phyloP scores from a whole-genome alignment of 768 basidiomycete species.

The Russula sp. region DNA sequence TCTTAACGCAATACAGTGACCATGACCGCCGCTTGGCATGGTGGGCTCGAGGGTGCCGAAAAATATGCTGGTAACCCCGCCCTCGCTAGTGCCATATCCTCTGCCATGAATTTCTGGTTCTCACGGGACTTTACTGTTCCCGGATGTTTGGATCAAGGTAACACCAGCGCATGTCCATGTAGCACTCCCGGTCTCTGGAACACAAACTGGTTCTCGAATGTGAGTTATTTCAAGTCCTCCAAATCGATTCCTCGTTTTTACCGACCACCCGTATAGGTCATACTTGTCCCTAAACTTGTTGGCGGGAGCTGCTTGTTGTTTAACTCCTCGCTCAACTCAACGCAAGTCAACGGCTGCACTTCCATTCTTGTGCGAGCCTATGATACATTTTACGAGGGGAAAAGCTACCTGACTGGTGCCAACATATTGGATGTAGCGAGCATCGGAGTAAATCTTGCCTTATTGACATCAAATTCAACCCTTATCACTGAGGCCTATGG shows the following conservation, averaged over 20 bases:
- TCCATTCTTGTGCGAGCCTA: constrained; percentile 27
- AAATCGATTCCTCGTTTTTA: not conserved
- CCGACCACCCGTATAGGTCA: constrained; percentile 21
- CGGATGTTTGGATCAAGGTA: constrained; percentile 35
- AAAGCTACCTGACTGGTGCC: constrained; percentile 56
- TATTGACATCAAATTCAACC: constrained; percentile 38
- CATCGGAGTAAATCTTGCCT: constrained; percentile 34
- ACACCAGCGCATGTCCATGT: constrained; percentile 35
- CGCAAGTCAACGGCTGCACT: constrained; percentile 22
- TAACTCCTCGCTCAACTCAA: constrained; percentile 22
- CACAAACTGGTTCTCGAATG: constrained; percentile 30
- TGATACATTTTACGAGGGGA: constrained; percentile 27
- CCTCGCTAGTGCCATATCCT: constrained; percentile 29
- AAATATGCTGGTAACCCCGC: constrained; percentile 19
- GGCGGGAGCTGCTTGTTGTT: constrained; percentile 27
- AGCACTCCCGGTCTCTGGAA: constrained; percentile 33
- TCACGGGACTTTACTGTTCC: constrained; percentile 33
- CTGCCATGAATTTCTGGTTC: constrained; percentile 38
- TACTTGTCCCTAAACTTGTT: constrained; percentile 27
- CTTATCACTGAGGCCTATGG: constrained; percentile 50
- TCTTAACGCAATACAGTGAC: constrained; percentile 24
- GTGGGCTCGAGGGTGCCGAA: constrained; percentile 26
- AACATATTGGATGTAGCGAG: constrained; percentile 62
- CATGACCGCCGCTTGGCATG: constrained; percentile 33
- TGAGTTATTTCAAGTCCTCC: not conserved